Evolutionary conservation across 306 rosid species (phyloP), one percentile per base, ranked within the genome.

Genomic region (Fragaria iinumae): DNA sequence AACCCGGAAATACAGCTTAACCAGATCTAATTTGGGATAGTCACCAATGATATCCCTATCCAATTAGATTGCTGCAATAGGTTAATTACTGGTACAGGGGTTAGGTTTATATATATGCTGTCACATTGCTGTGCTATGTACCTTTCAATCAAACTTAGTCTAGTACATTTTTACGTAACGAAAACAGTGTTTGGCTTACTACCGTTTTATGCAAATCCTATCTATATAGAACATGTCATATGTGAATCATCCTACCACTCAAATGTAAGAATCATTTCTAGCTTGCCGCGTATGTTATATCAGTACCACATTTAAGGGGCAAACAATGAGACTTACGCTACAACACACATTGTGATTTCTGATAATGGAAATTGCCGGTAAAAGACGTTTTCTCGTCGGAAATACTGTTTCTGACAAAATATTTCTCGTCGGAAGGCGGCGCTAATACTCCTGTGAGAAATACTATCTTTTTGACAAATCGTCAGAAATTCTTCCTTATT

Each of bases 21-120:
- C 87, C 88, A 39, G 50, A 71, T 86, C 82, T 83, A 72, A 70
- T 80, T 86, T 48, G 68, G 81, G 80, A 80, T 73, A 48, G 34
- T 71, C 18, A 75, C 55, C 53, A 59, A 41, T 56, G 18, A 67
- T 11, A n/a, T 41, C 41, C 27, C 47, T 41, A 57, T 73, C 77
- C 77, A 57, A 73, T 39, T 56, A 47, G 68, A 21, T 16, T n/a
- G 12, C 32, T n/a, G 69, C 47, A 13, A 34, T 36, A 63, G 67
- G 67, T 34, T 34, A 47, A 12, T 47, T 47, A 39, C 27, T 9
- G 49, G 71, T 18, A 36, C 11, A 67, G 8, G 8, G 29, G 18
- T 72, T 72, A 21, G 39, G 39, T 53, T 39, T 55, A 21, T 38
- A 4, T 55, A 21, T 38, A 4, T 55, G 23, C 21, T 55, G 65